Conservation (phyloP, 2,329 filamentous ascomycete species). For the Colletotrichum agaves region DNA sequence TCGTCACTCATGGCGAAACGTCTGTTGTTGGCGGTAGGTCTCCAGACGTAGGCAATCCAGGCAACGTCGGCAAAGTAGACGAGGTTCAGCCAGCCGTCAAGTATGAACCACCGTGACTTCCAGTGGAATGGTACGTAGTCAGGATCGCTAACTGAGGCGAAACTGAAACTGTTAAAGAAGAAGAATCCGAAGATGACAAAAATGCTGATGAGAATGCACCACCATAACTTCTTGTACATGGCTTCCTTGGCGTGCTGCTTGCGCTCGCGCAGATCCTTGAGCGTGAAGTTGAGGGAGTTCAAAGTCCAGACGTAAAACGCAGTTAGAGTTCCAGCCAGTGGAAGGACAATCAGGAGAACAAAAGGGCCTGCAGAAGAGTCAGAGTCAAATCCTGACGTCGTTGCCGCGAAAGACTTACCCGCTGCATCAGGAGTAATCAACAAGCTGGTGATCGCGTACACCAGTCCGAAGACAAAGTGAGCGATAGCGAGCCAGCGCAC, state of each 20-base stretch:
- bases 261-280: slow-evolving; percentile 94
- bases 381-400: background rate
- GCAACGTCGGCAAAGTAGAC: slow-evolving; percentile 95
- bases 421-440: slow-evolving; percentile 89
- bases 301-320: slow-evolving; percentile 99
- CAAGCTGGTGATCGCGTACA: slow-evolving; percentile 91
- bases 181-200: slow-evolving; percentile 98
- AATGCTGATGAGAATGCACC: slow-evolving; percentile 93
- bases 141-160: slow-evolving; percentile 84
- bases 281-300: slow-evolving; percentile 92
- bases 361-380: slow-evolving; percentile 71
- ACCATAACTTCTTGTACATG: slow-evolving; percentile 99
- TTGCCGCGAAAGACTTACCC: slow-evolving; percentile 54
- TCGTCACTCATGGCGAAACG: slow-evolving; percentile 99
- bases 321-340: slow-evolving; percentile 89
- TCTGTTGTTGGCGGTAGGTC: slow-evolving; percentile 95
- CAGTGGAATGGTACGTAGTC: slow-evolving; percentile 97
- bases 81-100: slow-evolving; percentile 97
- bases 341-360: slow-evolving; percentile 91
- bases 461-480: slow-evolving; percentile 94
- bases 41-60: slow-evolving; percentile 95
- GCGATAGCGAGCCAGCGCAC: slow-evolving; percentile 90
- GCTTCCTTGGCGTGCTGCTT: slow-evolving; percentile 92
- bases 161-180: slow-evolving; percentile 97
- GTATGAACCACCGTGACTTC: slow-evolving; percentile 96